Percentiles rank a stretch among this genome's conserved stretches.
Evolutionary conservation across 805 yeast genomes (phyloP).

Genomic region (Candida nonsorbophila): DNA sequence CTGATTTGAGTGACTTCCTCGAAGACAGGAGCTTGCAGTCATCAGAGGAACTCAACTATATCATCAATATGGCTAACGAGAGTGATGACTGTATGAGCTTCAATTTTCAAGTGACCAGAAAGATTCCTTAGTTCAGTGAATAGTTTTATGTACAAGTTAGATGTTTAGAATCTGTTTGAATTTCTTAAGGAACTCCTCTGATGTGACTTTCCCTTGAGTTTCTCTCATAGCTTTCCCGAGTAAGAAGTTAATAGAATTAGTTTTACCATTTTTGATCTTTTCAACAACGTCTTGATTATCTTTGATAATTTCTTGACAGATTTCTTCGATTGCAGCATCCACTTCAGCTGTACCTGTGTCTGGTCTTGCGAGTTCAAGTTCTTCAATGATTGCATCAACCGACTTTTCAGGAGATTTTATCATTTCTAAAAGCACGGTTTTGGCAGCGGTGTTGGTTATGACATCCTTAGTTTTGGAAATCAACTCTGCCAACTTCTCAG

Average conservation of each 20-base stretch:
- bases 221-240: constrained; percentile 82
- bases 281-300: constrained; percentile 51
- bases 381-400: constrained; percentile 45
- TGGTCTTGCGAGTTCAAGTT: constrained; percentile 43
- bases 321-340: constrained; percentile 24
- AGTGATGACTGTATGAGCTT: constrained; percentile 2
- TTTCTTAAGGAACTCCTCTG: constrained; percentile 20
- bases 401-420: constrained; percentile 39
- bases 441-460: constrained; percentile 66
- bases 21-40: constrained; percentile 3
- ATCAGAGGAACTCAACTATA: constrained; percentile 7
- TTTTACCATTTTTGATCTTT: constrained; percentile 50
- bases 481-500: constrained; percentile 48
- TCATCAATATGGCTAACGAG: constrained; percentile 5
- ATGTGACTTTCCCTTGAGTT: constrained; percentile 59
- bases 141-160: constrained; percentile 1
- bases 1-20: constrained; percentile 4
- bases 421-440: constrained; percentile 56
- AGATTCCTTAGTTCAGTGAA: neutral
- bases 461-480: constrained; percentile 37
- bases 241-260: constrained; percentile 63
- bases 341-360: constrained; percentile 25
- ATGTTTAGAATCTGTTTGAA: constrained; percentile 16
- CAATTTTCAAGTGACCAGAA: constrained; percentile 1
- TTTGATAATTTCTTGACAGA: constrained; percentile 43